Base-by-base conservation (phyloP, 495 filamentous ascomycete species). In the Cercophora samala region DNA sequence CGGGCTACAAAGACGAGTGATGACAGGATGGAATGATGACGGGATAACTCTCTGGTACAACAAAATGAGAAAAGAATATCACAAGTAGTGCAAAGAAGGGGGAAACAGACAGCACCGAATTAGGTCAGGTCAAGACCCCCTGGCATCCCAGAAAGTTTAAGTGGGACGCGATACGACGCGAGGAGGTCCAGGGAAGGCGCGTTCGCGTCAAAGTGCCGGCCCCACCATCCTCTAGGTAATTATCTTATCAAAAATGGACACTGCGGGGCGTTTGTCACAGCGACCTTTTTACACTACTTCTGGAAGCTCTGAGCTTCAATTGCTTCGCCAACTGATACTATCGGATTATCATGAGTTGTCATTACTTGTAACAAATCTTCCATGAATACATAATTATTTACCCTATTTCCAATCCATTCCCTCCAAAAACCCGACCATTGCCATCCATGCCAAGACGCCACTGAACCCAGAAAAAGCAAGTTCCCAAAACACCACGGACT, bases 161-260 rank as follows among this genome's bases (percentile, higher is more conserved):
- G 61, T 63, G 67, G 59, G 60, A 72, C 67, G 67, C 67, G 70
- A 67, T 23, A 42, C 66, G 62, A 71, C 69, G 69, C 66, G 69
- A 55, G 32, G 37, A 56, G 58, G 22, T 51, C 26, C 29, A 46
- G 15, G 59, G 26, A 55, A 54, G 61, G 51, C 69, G 69, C 66
- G 69, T 66, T 37, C 29, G 22, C 55, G 64, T 65, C 64, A 64
- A 64, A 61, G 19, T 52, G 62, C 19, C n/a, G 17, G 55, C 29
- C 56, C 64, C 64, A 66, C 64, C 9, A 4, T 42, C 0, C 37
- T 46, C 13, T 18, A 46, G 13, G 6, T 46, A 1, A 46, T 46
- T 46, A 46, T 46, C 37, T 46, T 46, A 46, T 46, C 37, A 46
- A 17, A 46, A n/a, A n/a, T n/a, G n/a, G 37, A 29, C 19, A 8